Base-by-base conservation (phyloP, 2,329 filamentous ascomycete species). In the Aspergillus pseudoviridinutans region DNA sequence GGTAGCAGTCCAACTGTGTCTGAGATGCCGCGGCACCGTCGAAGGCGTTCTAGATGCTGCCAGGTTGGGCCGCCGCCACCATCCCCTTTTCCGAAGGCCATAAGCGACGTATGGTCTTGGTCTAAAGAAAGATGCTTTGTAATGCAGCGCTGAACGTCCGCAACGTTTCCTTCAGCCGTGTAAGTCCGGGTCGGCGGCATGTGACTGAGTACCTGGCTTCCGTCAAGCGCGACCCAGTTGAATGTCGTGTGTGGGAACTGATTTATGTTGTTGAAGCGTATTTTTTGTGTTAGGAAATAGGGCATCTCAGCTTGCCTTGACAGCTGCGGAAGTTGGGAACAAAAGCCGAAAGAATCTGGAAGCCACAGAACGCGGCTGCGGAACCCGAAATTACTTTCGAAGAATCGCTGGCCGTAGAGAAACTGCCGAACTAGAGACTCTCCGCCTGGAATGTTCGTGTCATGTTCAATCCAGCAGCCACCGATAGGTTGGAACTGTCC, bases 221-320 rank as follows among this genome's bases (percentile, higher is more conserved):
- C 93, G 73, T 99, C 94, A 14, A 97, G 84, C 12, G 92, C 86
- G 29, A 99, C 92, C 94, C 94, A 99, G 75, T 96, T 96, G 82
- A 99, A 99, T 0, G 94, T 97, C 5, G 94, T 97, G 71, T 97
- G 94, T 0, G 94, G 94, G 78, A 97, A 99, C 70, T 90, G 96
- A 78, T 97, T 97, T 82, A 97, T 97, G 73, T 97, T 97, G 80
- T 97, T 97, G 94, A 94, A 99, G 80, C 93, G 97, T 58, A 99
- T 81, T 79, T 99, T 99, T 75, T 99, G 94, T 0, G 94, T 99
- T 69, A 99, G 89, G 80, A 99, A 99, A 35, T 93, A 86, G 57
- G 85, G 89, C 94, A 99, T 97, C 22, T 92, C 93, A n/a, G 94
- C 90, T 27, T 97, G 80, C 3, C 93, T 89, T 71, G 92, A 97